A percentile compares a stretch with the other conserved stretches of the same genome.
These are phyloP conservation scores for Seiridium cupressi DNA, from an alignment of 2,329 filamentous ascomycete genomes.

Conservation along the genomic window DNA sequence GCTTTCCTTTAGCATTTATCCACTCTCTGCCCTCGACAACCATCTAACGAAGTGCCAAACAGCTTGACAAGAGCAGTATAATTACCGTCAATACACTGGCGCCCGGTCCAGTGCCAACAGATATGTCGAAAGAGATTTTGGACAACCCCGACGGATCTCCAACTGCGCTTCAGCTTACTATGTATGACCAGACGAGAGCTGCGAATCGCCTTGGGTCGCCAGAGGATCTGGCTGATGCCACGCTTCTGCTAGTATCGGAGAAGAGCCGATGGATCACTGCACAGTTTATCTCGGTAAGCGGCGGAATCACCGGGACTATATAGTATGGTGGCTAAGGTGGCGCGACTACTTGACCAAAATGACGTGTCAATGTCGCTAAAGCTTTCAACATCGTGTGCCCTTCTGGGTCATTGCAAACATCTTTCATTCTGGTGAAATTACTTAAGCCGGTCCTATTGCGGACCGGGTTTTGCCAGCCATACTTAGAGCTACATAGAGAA, in stretches of 20 bases:
- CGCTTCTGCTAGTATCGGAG: slow-evolving; percentile 27
- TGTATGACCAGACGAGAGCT: slow-evolving; percentile 21
- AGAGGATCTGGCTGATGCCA: slow-evolving; percentile 30
- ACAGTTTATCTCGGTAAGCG: slow-evolving; percentile 29
- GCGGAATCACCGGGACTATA: slow-evolving; percentile 23
- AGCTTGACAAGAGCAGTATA: slow-evolving; percentile 24
- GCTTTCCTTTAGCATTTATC: neutral
- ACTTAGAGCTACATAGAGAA: too few species aligned
- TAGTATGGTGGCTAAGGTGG: neutral
- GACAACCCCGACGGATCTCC: slow-evolving; percentile 3
- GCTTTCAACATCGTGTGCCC: too few species aligned
- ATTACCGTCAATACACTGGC: slow-evolving; percentile 32
- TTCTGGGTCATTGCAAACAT: too few species aligned
- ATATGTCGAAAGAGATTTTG: slow-evolving; percentile 10
- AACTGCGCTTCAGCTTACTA: neutral
- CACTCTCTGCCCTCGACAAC: neutral
- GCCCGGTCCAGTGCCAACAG: slow-evolving; percentile 28
- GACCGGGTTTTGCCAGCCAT: too few species aligned
- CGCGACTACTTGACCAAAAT: too few species aligned
- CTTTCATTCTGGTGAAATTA: too few species aligned
- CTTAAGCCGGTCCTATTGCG: too few species aligned
- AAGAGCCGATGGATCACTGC: slow-evolving; percentile 32
- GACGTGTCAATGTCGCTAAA: too few species aligned
- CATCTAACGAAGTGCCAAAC: neutral
- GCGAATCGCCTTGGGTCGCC: slow-evolving; percentile 20